Evolutionary conservation across 768 basidiomycete species (phyloP).

Genomic region (Rhodotorula paludigena): DNA sequence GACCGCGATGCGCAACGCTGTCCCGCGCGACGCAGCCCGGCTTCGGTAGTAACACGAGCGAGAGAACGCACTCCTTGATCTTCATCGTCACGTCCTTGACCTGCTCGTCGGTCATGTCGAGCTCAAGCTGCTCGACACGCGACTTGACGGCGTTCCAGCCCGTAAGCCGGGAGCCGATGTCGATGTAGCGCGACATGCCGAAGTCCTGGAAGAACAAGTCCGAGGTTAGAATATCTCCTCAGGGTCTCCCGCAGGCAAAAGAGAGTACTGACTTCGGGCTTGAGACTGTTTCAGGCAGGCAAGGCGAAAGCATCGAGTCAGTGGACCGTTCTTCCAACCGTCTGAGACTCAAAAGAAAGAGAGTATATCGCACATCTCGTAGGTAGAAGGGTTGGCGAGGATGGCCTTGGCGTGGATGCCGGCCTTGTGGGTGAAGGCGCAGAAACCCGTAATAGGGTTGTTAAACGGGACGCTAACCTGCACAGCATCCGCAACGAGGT

Average conservation of each 20-base stretch:
- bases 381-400: constrained; percentile 97
- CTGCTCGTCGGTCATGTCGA: constrained; percentile 81
- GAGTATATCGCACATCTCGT: constrained; percentile 61
- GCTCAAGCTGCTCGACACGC: constrained; percentile 92
- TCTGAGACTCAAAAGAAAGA: background rate
- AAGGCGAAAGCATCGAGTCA: background rate
- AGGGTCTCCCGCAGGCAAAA: too few species aligned
- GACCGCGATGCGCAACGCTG: too few species aligned
- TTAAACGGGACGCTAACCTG: constrained; percentile 96
- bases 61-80: constrained; percentile 28
- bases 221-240: too few species aligned
- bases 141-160: constrained; percentile 99
- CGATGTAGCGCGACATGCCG: constrained; percentile 93
- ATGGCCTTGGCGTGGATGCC: constrained; percentile 99
- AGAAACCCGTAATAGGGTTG: constrained; percentile 87
- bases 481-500: constrained; percentile 96
- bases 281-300: constrained; percentile 45
- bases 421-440: constrained; percentile 99
- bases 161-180: constrained; percentile 73
- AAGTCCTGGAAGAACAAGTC: constrained; percentile 59
- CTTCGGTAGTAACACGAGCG: too few species aligned
- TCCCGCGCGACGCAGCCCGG: too few species aligned
- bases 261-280: constrained; percentile 60
- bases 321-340: background rate
- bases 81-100: constrained; percentile 76